These are phyloP conservation scores for Cladosporium sp. DNA, from an alignment of 2,329 filamentous ascomycete species.

Conservation along the genomic window DNA sequence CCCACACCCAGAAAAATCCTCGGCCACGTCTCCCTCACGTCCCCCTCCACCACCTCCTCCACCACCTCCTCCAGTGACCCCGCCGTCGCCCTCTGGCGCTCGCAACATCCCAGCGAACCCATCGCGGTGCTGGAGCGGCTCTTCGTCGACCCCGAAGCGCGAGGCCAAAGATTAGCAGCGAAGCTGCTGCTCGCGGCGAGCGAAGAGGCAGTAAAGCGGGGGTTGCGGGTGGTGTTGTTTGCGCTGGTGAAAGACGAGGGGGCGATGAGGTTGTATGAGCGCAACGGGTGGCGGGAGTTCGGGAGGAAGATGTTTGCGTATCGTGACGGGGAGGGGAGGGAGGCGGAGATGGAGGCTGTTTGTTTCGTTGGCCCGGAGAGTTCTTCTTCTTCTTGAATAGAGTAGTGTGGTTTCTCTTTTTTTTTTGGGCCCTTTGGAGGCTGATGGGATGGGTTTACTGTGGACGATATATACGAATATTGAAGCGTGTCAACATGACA, in stretches of 20 bases:
- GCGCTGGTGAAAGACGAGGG: constrained; percentile 30
- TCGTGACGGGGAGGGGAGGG: constrained; percentile 3
- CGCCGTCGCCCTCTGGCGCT: constrained; percentile 28
- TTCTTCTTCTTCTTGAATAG: too few species aligned
- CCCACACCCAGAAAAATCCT: constrained; percentile 18
- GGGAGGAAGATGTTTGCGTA: constrained; percentile 20
- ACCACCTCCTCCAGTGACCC: constrained; percentile 9
- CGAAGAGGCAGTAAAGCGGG: constrained; percentile 17
- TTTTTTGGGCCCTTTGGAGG: neutral
- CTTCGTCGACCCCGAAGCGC: constrained; percentile 30
- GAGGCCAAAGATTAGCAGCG: constrained; percentile 27
- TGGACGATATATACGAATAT: neutral
- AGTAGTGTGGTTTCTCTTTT: too few species aligned
- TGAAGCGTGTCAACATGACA: neutral
- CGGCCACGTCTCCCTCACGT: constrained; percentile 28
- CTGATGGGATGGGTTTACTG: neutral
- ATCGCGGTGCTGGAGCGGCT: constrained; percentile 33
- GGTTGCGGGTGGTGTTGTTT: constrained; percentile 26
- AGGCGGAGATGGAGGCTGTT: constrained; percentile 20
- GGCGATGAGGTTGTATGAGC: constrained; percentile 31
- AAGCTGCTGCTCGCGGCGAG: constrained; percentile 27
- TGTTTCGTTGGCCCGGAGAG: constrained; percentile 14
- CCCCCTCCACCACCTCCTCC: constrained; percentile 15
- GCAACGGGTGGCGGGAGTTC: constrained; percentile 31
- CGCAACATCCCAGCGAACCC: constrained; percentile 20